Evolutionary conservation across 2,329 filamentous ascomycete species (phyloP), one percentile per base, ranked within the genome.

Genomic region (Neopestalotiopsis clavispora): DNA sequence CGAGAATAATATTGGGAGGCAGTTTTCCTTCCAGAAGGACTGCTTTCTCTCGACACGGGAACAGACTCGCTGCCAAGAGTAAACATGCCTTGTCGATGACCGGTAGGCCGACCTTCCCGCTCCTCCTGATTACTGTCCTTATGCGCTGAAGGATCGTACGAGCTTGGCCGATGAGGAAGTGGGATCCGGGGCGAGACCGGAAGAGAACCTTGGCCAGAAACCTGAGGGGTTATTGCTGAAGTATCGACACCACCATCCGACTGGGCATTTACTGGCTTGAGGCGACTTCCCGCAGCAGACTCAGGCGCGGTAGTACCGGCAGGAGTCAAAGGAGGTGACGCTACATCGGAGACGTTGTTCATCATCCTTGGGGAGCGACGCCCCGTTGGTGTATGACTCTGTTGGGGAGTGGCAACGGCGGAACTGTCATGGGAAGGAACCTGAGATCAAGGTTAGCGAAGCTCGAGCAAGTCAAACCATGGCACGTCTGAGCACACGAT

Each of bases 261-360:
- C 62, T 67, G 68, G 10, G 65, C 70, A 69, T 65, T 70, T n/a
- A 68, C 70, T 6, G 71, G 72, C 58, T 73, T 76, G 58, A 63
- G 65, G 49, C 72, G 77, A 59, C 77, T 60, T 30, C 65, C 78
- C 4, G 72, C 70, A 28, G 75, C 74, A 66, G 74, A 70, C 58
- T 84, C 83, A 56, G 78, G 77, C 45, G 80, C 81, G 23, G 82
- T 82, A 58, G 94, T 95, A 65, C 91, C 94, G 67, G 94, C 91
- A 20, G 95, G 95, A 13, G 95, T 98, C 66, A 98, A 86, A 57
- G 94, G 94, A 72, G 95, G 95, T 12, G 95, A 97, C 74, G 95
- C 92, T 82, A 97, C 88, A 68, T 92, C 89, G 69, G 91, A 89
- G 59, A 88, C 87, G 70, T 93, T 91, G 72, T 91, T 92, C 56